Evolutionary conservation across 306 rosid species (phyloP), one percentile per base, ranked within the genome.

Genomic region (Senna siamea): DNA sequence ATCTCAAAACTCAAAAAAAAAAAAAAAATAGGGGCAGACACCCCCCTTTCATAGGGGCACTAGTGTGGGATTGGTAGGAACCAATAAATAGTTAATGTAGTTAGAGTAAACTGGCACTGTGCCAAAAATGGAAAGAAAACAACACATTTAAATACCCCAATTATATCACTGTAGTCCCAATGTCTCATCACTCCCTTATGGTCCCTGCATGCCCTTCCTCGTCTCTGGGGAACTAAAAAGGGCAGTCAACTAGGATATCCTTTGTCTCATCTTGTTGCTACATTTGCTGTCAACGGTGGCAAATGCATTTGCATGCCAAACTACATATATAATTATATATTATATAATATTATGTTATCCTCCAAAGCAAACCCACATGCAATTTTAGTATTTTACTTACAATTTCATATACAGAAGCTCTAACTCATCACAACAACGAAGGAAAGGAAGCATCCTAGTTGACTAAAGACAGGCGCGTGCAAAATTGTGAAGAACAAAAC

Each of bases 101-200:
- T 77, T 72, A 5, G 61, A 72, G 76, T 60, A 51, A 78, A 63
- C 32, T 56, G 53, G 67, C 54, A 22, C 80, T 71, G 73, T 63
- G 8, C 84, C 77, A 37, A 66, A 79, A 66, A 76, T 59, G 84
- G 81, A 79, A 83, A 72, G 55, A 74, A 61, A 60, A 12, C 54
- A 2, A 0, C 3, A 77, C 51, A 61, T 72, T 59, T 81, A 71
- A 54, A 72, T 72, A n/a, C 54, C 26, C 14, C 60, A 34, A 30
- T 38, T 13, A 40, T 28, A 46, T 76, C 15, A 67, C 5, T 18
- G 14, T 76, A 66, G n/a, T 26, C 1, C 6, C 5, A 3, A 44
- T 14, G 51, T 41, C 47, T 9, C 2, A 40, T 48, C 23, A 26
- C 30, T 26, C 30, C n/a, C n/a, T n/a, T 17, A 10, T 79, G 72